Evolutionary conservation across 495 filamentous ascomycete species (phyloP).

Genomic region (Collariella sp.): DNA sequence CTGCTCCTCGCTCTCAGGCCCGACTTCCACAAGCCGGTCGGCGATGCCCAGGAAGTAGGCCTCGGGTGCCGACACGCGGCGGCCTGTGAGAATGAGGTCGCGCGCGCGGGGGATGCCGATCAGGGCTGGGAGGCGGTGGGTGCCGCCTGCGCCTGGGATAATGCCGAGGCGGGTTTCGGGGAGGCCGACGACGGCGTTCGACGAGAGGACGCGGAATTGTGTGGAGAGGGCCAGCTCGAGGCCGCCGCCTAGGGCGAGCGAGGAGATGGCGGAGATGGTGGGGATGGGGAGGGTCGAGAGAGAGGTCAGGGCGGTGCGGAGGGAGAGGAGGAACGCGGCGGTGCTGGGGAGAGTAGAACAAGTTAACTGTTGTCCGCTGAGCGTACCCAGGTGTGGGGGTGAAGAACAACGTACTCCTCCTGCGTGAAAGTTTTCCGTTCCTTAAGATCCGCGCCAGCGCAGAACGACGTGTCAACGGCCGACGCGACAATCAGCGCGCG

Average conservation of each 20-base stretch:
- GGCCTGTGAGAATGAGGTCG: slow-evolving; percentile 79
- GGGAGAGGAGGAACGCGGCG: slow-evolving; percentile 59
- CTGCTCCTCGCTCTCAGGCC: slow-evolving; percentile 47
- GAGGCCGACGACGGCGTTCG: slow-evolving; percentile 64
- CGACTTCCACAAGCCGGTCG: slow-evolving; percentile 69
- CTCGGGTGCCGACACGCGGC: slow-evolving; percentile 67
- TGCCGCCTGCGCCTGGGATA: slow-evolving; percentile 89
- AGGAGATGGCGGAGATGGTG: slow-evolving; percentile 76
- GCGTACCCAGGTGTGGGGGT: too few relatives aligned
- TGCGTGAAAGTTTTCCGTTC: slow-evolving; percentile 66
- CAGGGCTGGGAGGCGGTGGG: slow-evolving; percentile 68
- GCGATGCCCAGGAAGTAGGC: slow-evolving; percentile 77
- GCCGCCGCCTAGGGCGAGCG: slow-evolving; percentile 79
- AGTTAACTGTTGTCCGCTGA: too few relatives aligned
- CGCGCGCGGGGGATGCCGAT: slow-evolving; percentile 68
- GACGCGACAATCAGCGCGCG: slow-evolving; percentile 72
- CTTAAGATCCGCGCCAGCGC: slow-evolving; percentile 90
- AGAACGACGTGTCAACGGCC: slow-evolving; percentile 73
- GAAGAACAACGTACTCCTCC: slow-evolving; percentile 46
- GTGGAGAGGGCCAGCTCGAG: slow-evolving; percentile 84
- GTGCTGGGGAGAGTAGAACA: slow-evolving; percentile 44
- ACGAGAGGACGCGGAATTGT: slow-evolving; percentile 72
- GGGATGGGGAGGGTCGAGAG: slow-evolving; percentile 71
- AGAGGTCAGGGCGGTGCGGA: slow-evolving; percentile 60
- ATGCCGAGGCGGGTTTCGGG: slow-evolving; percentile 90